Evolutionary conservation across 805 yeast species (phyloP).

Genomic region (Barnettozyma salicaria): DNA sequence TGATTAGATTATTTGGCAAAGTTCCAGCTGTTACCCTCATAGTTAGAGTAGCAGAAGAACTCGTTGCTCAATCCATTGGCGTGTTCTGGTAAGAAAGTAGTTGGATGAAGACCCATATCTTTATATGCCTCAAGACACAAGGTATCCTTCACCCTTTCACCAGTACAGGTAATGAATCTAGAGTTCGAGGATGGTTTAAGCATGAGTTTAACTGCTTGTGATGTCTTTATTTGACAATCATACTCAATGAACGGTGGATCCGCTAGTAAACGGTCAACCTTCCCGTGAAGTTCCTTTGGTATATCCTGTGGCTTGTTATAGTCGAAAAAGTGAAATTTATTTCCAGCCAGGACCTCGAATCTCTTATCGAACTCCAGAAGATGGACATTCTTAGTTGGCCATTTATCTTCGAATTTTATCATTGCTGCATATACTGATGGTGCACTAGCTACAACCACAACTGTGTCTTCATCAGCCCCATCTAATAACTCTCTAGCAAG

Average conservation of each 20-base stretch:
- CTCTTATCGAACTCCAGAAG: slow-evolving; percentile 75
- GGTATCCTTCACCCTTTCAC: slow-evolving; percentile 70
- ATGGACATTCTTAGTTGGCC: slow-evolving; percentile 68
- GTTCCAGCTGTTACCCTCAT: slow-evolving; percentile 63
- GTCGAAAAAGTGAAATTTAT: slow-evolving; percentile 68
- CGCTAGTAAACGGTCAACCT: slow-evolving; percentile 64
- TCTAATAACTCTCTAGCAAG: slow-evolving; percentile 68
- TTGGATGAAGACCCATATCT: slow-evolving; percentile 42
- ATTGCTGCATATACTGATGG: slow-evolving; percentile 90
- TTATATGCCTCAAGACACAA: slow-evolving; percentile 5
- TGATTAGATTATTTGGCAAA: too few species aligned
- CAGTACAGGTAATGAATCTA: slow-evolving; percentile 63
- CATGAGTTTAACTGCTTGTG: slow-evolving; percentile 57
- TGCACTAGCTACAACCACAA: slow-evolving; percentile 75
- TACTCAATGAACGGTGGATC: slow-evolving; percentile 87
- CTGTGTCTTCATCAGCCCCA: slow-evolving; percentile 68
- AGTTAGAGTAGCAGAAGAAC: slow-evolving; percentile 78
- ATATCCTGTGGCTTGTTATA: slow-evolving; percentile 62
- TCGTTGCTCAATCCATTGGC: slow-evolving; percentile 83
- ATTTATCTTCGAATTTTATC: slow-evolving; percentile 41
- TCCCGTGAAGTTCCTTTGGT: slow-evolving; percentile 49
- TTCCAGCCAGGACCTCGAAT: slow-evolving; percentile 68
- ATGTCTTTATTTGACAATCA: slow-evolving; percentile 71
- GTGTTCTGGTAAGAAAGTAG: slow-evolving; percentile 73
- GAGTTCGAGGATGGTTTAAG: slow-evolving; percentile 35